Percentiles rank a stretch among this genome's conserved stretches.
Conservation (phyloP, 805 yeast species). For the Isabelozyma pseudorhagii region DNA sequence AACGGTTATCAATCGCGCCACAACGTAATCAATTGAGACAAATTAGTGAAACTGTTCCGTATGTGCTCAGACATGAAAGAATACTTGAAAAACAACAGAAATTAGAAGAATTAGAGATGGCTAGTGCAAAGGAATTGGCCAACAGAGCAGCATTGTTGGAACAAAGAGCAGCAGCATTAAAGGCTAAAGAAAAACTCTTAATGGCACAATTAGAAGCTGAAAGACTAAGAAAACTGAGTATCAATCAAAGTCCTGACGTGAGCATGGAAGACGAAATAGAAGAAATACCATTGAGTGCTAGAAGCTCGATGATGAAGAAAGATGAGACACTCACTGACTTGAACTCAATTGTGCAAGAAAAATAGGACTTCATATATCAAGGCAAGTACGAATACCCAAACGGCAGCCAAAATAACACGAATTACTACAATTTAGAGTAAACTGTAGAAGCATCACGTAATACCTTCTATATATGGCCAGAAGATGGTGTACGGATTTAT, state of each 20-base stretch:
- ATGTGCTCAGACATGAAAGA: constrained; percentile 73
- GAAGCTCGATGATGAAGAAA: constrained; percentile 26
- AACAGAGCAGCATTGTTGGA: constrained; percentile 74
- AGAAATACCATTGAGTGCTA: constrained; percentile 5
- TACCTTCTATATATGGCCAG: too few relatives aligned
- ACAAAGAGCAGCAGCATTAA: constrained; percentile 68
- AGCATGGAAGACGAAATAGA: constrained; percentile 3
- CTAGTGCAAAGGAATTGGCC: constrained; percentile 70
- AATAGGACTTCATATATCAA: neutral
- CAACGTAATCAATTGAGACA: constrained; percentile 67
- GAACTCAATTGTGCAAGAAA: constrained; percentile 29
- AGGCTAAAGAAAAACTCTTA: constrained; percentile 58
- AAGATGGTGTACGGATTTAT: too few relatives aligned
- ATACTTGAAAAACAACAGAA: constrained; percentile 72
- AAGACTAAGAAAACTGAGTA: constrained; percentile 9
- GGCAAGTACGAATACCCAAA: too few relatives aligned
- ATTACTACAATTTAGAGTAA: too few relatives aligned
- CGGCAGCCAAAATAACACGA: too few relatives aligned
- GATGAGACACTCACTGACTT: constrained; percentile 56
- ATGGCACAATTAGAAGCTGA: constrained; percentile 37
- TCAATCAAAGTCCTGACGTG: constrained; percentile 1
- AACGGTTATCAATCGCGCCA: constrained; percentile 43
- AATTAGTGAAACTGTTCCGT: constrained; percentile 83
- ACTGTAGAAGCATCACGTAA: too few relatives aligned
- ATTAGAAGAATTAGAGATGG: constrained; percentile 74